phyloP scores from a whole-genome alignment of 176 grass and related monocot species.

The Dactylis glomerata region DNA sequence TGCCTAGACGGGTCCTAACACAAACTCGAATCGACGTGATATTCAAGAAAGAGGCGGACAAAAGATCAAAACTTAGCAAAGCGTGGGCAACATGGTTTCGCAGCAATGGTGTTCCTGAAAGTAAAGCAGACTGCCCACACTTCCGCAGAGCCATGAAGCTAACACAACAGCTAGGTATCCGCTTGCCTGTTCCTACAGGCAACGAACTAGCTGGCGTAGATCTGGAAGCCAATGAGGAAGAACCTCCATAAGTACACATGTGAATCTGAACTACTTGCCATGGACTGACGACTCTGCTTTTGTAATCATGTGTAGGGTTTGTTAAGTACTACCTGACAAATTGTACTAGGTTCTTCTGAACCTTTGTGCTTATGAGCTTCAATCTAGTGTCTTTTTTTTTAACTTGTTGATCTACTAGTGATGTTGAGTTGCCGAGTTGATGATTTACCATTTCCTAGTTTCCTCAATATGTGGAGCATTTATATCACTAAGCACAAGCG shows the following conservation, averaged over 20 bases:
- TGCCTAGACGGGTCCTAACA: not conserved
- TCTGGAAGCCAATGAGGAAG: not conserved
- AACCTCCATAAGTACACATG: constrained; percentile 2
- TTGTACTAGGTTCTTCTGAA: not conserved
- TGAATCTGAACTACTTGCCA: not conserved
- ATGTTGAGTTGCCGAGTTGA: not conserved
- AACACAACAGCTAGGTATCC: constrained; percentile 4
- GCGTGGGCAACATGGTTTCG: constrained; percentile 19
- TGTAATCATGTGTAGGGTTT: not conserved
- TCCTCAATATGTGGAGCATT: not conserved
- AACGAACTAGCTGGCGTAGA: not conserved
- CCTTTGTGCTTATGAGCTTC: not conserved
- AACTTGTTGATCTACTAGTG: too few relatives aligned
- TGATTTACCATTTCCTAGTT: not conserved
- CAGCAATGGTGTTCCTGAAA: constrained; percentile 3
- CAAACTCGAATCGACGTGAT: not conserved
- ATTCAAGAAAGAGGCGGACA: not conserved
- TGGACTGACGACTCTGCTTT: not conserved
- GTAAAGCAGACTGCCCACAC: constrained; percentile 16
- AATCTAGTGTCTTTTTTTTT: too few relatives aligned
- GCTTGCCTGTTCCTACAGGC: not conserved
- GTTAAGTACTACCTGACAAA: not conserved
- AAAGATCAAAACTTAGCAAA: constrained; percentile 7
- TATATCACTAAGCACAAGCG: not conserved
- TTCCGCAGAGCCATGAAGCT: constrained; percentile 2